Evolutionary conservation across 1,284 basidiomycete species (phyloP), one percentile per base, ranked within the genome.

Genomic region (Hemileia vastatrix): DNA sequence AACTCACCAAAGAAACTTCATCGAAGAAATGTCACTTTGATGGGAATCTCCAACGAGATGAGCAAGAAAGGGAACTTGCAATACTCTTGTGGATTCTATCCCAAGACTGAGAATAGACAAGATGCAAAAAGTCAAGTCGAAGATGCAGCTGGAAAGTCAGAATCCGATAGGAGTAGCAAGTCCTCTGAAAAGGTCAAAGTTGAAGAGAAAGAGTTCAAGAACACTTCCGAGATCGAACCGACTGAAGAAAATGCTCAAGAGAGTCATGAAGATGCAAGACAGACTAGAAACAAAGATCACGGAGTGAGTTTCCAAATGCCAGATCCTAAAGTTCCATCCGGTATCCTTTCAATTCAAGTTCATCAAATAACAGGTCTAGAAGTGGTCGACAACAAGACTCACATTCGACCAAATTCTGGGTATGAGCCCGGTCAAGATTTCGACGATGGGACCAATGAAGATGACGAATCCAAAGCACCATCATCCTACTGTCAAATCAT

Each of bases 401-500:
- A 69, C n/a, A 71, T 76, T 18, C 65, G 69, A 1, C 58, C 71
- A 52, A 71, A 72, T 50, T 76, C 36, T 48, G 62, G 72, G 74
- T 45, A 66, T 76, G 48, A 71, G 65, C n/a, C n/a, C n/a, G n/a
- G n/a, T n/a, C n/a, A n/a, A n/a, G n/a, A n/a, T n/a, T n/a, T 69
- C n/a, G 68, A 70, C 8, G 54, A 18, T 5, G 61, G 66, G 47
- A 62, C 67, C 43, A 62, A 62, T 6, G 67, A 69, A 15, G 54
- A 67, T 33, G 69, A 70, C 24, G 24, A 57, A 0, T 55, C 66
- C 1, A n/a, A 31, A 71, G 74, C 64, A 43, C 77, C 9, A 59
- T 76, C 40, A 71, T 76, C 67, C 60, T 77, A 43, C 59, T 71
- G 70, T 59, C 77, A 78, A 53, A 77, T 80, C 32, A 74, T 78